Percentiles rank a stretch among this genome's conserved stretches.
phyloP scores from a whole-genome alignment of 1,284 basidiomycete genomes.

The Pseudozyma hubeiensis region DNA sequence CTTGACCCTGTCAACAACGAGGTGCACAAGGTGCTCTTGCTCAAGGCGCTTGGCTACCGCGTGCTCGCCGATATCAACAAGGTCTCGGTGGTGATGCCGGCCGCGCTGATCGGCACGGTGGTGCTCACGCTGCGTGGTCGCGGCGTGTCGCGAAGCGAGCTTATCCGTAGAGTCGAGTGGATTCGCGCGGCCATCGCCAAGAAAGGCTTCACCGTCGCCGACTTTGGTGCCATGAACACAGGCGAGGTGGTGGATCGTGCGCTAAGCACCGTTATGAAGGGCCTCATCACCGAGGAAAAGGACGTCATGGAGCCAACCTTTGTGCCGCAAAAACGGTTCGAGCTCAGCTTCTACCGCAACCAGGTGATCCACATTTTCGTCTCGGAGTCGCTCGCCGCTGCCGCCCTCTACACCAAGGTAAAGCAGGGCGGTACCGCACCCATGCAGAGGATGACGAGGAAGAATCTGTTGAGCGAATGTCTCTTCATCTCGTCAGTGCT shows the following conservation, averaged over 20 bases:
- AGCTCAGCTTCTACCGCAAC: slow-evolving; percentile 69
- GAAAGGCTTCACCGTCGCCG: slow-evolving; percentile 69
- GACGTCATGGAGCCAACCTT: slow-evolving; percentile 69
- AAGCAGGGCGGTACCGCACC: slow-evolving; percentile 68
- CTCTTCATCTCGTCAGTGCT: slow-evolving; percentile 67
- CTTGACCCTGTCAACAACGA: slow-evolving; percentile 52
- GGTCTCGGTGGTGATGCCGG: slow-evolving; percentile 69
- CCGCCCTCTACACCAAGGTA: slow-evolving; percentile 67
- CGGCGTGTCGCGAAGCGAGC: slow-evolving; percentile 68
- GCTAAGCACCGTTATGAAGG: slow-evolving; percentile 65
- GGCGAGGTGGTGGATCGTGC: slow-evolving; percentile 67
- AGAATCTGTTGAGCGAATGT: slow-evolving; percentile 57
- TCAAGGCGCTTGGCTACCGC: slow-evolving; percentile 68
- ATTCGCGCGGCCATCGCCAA: slow-evolving; percentile 61
- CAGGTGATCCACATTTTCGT: slow-evolving; percentile 68
- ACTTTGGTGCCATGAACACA: slow-evolving; percentile 64
- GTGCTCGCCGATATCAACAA: slow-evolving; percentile 69
- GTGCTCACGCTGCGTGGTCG: slow-evolving; percentile 68
- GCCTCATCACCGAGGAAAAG: slow-evolving; percentile 63
- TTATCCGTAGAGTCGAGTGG: slow-evolving; percentile 67
- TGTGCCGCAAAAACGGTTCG: slow-evolving; percentile 67
- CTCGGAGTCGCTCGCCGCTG: slow-evolving; percentile 55
- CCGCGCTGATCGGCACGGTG: slow-evolving; percentile 68
- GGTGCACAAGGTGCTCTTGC: slow-evolving; percentile 60
- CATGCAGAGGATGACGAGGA: slow-evolving; percentile 64